Base-by-base conservation (phyloP, 352 stramenopile species). In the Phytophthora pistaciae region DNA sequence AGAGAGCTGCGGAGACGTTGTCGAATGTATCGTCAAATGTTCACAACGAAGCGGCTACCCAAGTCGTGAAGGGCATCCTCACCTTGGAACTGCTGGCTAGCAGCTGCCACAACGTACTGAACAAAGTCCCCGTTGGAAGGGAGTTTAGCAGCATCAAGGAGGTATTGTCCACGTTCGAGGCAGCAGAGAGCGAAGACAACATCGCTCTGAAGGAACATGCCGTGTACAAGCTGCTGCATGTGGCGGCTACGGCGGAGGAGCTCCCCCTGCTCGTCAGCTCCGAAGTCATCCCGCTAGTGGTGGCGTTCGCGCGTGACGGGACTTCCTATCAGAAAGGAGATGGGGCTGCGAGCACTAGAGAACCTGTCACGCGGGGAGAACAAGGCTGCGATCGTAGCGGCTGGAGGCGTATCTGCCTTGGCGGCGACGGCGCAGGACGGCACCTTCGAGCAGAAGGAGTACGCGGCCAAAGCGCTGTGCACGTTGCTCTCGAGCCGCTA, bases 281-380 rank as follows among this genome's bases (percentile, higher is more conserved):
- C n/a, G 54, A 60, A 20, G 31, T 60, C 16, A 60, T 60, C 31
- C 54, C 54, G 14, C 29, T 60, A 8, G 18, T 31, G 29, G 54
- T 60, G 31, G 18, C 54, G 20, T 60, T 60, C 18, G n/a, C 21
- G 9, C 54, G 54, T 25, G 54, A 60, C 13, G 54, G 54, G 38
- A 60, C 31, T 20, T 4, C n/a, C 8, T 60, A 48, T n/a, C 54
- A 60, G 31, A 60, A n/a, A 60, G 11, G 31, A 60, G n/a, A 49
- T 31, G n/a, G 54, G 29, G 38, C 16, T 33, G 9, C 54, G 16
- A 27, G 31, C n/a, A 31, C 7, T 60, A 20, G 29, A 48, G n/a
- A 18, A 48, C 10, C 8, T 60, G 31, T 48, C 54, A 16, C 29
- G 18, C 31, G 8, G 18, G 1, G 29, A n/a, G n/a, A 48, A 46